Evolutionary conservation across 1,139 yeast species (phyloP).

Genomic region (Magnusiomyces sp.): DNA sequence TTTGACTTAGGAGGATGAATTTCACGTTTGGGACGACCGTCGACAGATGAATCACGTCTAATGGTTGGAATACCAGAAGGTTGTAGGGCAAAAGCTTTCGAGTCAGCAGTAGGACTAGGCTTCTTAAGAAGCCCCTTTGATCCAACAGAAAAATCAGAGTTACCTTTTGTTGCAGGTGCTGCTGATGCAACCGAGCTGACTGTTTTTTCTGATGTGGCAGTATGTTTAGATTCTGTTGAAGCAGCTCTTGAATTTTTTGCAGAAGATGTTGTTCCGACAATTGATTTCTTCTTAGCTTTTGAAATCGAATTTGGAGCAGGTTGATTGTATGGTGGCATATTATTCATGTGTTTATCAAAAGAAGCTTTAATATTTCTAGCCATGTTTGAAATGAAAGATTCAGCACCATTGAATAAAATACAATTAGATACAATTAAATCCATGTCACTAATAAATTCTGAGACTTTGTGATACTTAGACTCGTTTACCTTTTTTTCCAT

Average conservation of each 20-base stretch:
- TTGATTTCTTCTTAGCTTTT: constrained; percentile 23
- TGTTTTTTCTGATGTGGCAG: constrained; percentile 12
- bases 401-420: constrained; percentile 73
- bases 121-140: constrained; percentile 1
- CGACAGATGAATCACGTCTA: constrained; percentile 56
- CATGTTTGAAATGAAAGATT: constrained; percentile 81
- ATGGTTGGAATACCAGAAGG: constrained; percentile 46
- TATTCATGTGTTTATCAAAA: constrained; percentile 86
- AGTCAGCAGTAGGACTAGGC: constrained; percentile 20
- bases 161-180: constrained; percentile 15
- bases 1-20: constrained; percentile 95
- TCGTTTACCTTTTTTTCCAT: constrained; percentile 69
- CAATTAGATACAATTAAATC: constrained; percentile 81
- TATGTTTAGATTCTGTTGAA: constrained; percentile 20
- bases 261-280: constrained; percentile 19
- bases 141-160: constrained; percentile 14
- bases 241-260: constrained; percentile 25
- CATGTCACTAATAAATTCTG: constrained; percentile 69
- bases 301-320: constrained; percentile 29
- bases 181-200: background rate
- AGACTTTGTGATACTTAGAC: constrained; percentile 63
- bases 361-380: constrained; percentile 83
- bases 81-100: constrained; percentile 30
- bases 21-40: constrained; percentile 84
- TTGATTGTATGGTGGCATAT: constrained; percentile 76